A percentile compares a stretch with the other conserved stretches of the same genome.
Conservation (phyloP, 2,329 filamentous ascomycete species). For the Apiospora aurea region DNA sequence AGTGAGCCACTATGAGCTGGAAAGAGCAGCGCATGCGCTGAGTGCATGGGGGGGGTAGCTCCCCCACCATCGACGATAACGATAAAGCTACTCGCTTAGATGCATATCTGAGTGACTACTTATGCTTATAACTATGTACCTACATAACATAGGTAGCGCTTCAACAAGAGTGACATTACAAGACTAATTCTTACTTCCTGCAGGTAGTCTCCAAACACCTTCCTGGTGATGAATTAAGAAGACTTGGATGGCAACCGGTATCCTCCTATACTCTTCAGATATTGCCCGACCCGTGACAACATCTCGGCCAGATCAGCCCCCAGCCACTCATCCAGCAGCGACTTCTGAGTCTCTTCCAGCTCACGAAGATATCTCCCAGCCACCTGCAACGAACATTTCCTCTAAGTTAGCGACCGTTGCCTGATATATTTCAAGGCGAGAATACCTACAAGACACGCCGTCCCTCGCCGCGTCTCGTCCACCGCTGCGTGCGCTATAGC, state of each 20-base stretch:
- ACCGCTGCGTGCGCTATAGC: conserved; percentile 45
- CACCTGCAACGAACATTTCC: background rate
- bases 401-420: background rate
- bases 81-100: background rate
- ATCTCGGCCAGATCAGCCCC: background rate
- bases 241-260: background rate
- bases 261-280: conserved; percentile 16
- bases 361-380: background rate
- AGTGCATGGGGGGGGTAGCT: conserved; percentile 3
- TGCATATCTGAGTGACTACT: background rate
- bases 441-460: conserved; percentile 36
- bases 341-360: background rate
- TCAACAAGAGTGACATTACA: background rate
- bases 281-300: background rate
- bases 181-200: background rate
- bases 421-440: no score
- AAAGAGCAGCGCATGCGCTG: background rate
- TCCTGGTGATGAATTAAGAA: background rate
- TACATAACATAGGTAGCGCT: background rate
- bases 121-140: background rate
- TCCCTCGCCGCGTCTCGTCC: conserved; percentile 40
- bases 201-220: no score
- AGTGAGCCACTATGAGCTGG: background rate
- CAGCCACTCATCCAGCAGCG: background rate
- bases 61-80: background rate